Evolutionary conservation across 331 rosid genomes (phyloP).

Genomic region (Saraca asoca): DNA sequence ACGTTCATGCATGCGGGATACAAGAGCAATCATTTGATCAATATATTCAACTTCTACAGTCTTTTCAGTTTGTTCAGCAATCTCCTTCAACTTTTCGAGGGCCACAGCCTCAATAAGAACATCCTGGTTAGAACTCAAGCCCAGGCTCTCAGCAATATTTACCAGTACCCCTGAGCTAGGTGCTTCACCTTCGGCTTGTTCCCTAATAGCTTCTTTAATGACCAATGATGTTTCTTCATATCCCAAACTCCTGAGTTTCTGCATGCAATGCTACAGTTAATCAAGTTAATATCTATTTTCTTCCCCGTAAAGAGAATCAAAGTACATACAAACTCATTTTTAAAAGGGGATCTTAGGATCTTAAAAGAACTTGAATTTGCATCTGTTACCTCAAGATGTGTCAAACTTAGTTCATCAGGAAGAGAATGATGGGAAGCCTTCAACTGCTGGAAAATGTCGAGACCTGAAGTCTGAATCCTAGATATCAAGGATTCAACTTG

Average conservation of each 20-base stretch:
- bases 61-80: slow-evolving; percentile 77
- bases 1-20: slow-evolving; percentile 64
- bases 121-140: slow-evolving; percentile 69
- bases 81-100: slow-evolving; percentile 84
- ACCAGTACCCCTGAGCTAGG: slow-evolving; percentile 62
- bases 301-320: too few species aligned
- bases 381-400: slow-evolving; percentile 60
- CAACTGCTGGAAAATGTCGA: slow-evolving; percentile 61
- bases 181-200: slow-evolving; percentile 62
- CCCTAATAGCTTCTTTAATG: slow-evolving; percentile 60
- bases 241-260: slow-evolving; percentile 66
- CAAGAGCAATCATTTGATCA: slow-evolving; percentile 69
- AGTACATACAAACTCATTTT: slow-evolving; percentile 18
- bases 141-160: slow-evolving; percentile 68
- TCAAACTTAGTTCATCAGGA: slow-evolving; percentile 59
- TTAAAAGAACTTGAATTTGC: slow-evolving; percentile 11
- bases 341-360: background rate
- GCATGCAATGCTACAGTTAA: slow-evolving; percentile 62
- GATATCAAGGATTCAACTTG: slow-evolving; percentile 66
- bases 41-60: slow-evolving; percentile 74
- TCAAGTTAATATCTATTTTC: slow-evolving; percentile 6
- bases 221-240: slow-evolving; percentile 54
- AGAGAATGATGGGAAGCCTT: slow-evolving; percentile 54
- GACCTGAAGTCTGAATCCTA: slow-evolving; percentile 50
- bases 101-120: slow-evolving; percentile 91